Conservation (phyloP, 2,329 filamentous ascomycete genomes). For the Sarocladium kiliense region DNA sequence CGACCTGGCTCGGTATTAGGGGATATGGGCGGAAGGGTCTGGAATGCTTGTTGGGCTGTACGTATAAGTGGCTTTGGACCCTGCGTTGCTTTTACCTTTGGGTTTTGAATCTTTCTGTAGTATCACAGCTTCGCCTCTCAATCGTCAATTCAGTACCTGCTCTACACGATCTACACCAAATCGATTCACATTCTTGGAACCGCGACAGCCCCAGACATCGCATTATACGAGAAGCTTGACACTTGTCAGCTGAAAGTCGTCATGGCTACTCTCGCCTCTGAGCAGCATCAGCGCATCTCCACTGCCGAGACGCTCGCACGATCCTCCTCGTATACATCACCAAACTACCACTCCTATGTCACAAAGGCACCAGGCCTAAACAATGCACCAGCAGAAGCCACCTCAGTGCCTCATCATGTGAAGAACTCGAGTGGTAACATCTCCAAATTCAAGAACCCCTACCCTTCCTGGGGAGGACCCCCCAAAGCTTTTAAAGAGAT, state of each 20-base stretch:
- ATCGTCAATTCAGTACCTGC: too few species aligned
- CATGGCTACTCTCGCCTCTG: background rate
- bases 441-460: conserved; percentile 44
- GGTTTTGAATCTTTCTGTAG: background rate
- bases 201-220: too few species aligned
- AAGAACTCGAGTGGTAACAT: conserved; percentile 27
- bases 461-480: conserved; percentile 37
- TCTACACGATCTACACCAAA: too few species aligned
- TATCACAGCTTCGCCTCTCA: too few species aligned
- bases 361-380: conserved; percentile 28
- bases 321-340: background rate
- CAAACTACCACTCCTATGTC: conserved; percentile 22
- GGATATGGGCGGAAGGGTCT: background rate
- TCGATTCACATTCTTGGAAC: too few species aligned
- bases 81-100: background rate
- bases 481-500: conserved; percentile 21
- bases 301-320: background rate
- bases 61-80: background rate
- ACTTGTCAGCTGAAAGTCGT: too few species aligned
- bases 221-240: too few species aligned
- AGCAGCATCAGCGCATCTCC: background rate
- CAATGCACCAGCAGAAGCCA: conserved; percentile 35
- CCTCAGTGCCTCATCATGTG: conserved; percentile 44
- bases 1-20: background rate
- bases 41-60: background rate